phyloP scores from a whole-genome alignment of 352 stramenopile species.

The Phytophthora hybrid region DNA sequence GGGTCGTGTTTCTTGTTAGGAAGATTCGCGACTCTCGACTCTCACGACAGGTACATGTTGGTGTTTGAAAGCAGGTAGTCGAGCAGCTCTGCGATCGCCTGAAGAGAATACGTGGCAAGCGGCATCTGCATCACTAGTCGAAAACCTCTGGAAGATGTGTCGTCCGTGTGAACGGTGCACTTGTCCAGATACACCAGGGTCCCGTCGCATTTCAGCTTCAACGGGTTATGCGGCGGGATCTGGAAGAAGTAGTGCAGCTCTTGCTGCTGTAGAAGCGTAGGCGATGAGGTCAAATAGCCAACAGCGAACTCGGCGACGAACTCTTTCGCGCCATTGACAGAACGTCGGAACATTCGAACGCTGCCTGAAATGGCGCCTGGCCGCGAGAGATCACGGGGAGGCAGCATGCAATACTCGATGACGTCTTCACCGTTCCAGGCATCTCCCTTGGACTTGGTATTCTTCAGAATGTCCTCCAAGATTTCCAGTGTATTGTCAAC shows the following conservation, averaged over 20 bases:
- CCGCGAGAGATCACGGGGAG: slow-evolving; percentile 15
- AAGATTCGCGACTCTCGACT: background rate
- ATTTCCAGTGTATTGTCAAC: slow-evolving; percentile 35
- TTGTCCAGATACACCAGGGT: slow-evolving; percentile 31
- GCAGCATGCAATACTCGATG: slow-evolving; percentile 40
- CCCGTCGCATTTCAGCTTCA: slow-evolving; percentile 33
- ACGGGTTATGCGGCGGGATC: slow-evolving; percentile 40
- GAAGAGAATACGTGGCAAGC: slow-evolving; percentile 24
- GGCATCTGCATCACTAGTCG: slow-evolving; percentile 36
- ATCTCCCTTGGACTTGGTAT: slow-evolving; percentile 6
- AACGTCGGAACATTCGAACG: slow-evolving; percentile 30
- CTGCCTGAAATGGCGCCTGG: slow-evolving; percentile 25
- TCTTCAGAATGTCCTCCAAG: slow-evolving; percentile 31
- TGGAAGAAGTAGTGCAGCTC: slow-evolving; percentile 46
- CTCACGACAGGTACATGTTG: slow-evolving; percentile 16
- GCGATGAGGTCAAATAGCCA: slow-evolving; percentile 33
- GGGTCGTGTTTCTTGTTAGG: slow-evolving; percentile 2
- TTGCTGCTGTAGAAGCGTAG: slow-evolving; percentile 32
- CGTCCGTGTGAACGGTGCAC: slow-evolving; percentile 29
- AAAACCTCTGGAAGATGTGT: slow-evolving; percentile 25
- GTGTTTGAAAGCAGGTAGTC: slow-evolving; percentile 33
- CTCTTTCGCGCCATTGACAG: background rate
- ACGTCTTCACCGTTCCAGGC: background rate
- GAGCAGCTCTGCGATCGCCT: slow-evolving; percentile 39
- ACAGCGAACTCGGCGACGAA: slow-evolving; percentile 35